Evolutionary conservation across 495 filamentous ascomycete species (phyloP), one percentile per base, ranked within the genome.

Genomic region (Tuber aestivum): DNA sequence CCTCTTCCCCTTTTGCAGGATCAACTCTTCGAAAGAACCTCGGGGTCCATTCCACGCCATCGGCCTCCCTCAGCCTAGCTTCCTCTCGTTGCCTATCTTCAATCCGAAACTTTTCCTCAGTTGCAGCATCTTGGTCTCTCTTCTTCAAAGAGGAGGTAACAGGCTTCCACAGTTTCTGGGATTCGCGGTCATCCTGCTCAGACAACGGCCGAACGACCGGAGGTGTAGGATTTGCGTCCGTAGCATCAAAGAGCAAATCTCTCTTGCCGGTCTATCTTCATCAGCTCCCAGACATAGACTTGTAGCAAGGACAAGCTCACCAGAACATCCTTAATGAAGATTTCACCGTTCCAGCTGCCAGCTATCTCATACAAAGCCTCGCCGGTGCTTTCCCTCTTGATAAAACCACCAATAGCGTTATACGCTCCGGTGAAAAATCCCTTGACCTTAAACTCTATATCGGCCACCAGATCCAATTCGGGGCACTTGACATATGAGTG

Each of bases 391-490:
- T 93, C 94, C 81, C 96, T 93, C 83, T 91, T 97, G 86, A 99
- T 97, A 20, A 87, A 91, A 41, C 95, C 95, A 18, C 94, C 93
- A 83, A 99, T 95, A 41, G 93, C 93, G 83, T 99, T 97, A 84
- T 99, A 98, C 2, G 92, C 95, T 2, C 95, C 95, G 73, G 94
- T 91, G 81, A 98, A 95, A 86, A 96, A 99, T 8, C 96, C 96
- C 84, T 99, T 99, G 42, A 92, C 95, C 84, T 98, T 99, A 86
- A 99, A 99, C 78, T 99, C 95, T 75, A 99, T 90, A 83, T 98
- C 95, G 76, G 94, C 94, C n/a, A 89, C 87, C 21, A 98, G 86
- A 65, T 92, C 90, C 40, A 92, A 86, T 83, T 98, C 96, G 2
- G 95, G 92, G 84, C 95, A 99, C 76, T 90, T 88, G n/a, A 98